Evolutionary conservation across 306 rosid genomes (phyloP).

Genomic region (Vachellia collinsii): DNA sequence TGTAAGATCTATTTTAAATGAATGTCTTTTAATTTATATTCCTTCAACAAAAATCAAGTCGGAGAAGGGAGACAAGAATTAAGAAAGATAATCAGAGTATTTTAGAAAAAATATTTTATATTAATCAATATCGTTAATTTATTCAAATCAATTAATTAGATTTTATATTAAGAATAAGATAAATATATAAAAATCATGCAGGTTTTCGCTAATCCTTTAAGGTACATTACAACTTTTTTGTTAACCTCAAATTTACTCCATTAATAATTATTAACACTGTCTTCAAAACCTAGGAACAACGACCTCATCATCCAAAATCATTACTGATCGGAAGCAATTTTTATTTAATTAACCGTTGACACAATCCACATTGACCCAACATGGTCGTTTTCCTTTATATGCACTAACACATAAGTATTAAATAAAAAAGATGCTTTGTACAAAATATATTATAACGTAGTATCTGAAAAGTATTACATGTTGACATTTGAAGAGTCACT

Average conservation of each 20-base stretch:
- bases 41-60: too few relatives aligned
- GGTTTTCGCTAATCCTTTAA: neutral
- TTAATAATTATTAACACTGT: neutral
- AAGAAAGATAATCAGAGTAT: too few relatives aligned
- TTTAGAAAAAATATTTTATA: too few relatives aligned
- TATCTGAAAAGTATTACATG: slow-evolving; percentile 20
- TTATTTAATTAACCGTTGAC: slow-evolving; percentile 41
- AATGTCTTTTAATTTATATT: too few relatives aligned
- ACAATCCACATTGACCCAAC: slow-evolving; percentile 29
- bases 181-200: neutral
- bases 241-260: neutral
- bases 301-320: neutral
- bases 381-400: slow-evolving; percentile 16
- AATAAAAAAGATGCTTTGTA: neutral
- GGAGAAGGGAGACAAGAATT: too few relatives aligned
- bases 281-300: slow-evolving; percentile 11
- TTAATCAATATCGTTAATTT: too few relatives aligned
- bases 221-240: neutral
- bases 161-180: too few relatives aligned
- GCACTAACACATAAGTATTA: neutral
- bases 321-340: neutral
- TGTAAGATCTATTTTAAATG: too few relatives aligned
- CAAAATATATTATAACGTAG: neutral
- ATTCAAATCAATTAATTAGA: too few relatives aligned
- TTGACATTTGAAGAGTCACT: slow-evolving; percentile 39